phyloP scores from a whole-genome alignment of 768 basidiomycete genomes.

The Amanita inopinata region DNA sequence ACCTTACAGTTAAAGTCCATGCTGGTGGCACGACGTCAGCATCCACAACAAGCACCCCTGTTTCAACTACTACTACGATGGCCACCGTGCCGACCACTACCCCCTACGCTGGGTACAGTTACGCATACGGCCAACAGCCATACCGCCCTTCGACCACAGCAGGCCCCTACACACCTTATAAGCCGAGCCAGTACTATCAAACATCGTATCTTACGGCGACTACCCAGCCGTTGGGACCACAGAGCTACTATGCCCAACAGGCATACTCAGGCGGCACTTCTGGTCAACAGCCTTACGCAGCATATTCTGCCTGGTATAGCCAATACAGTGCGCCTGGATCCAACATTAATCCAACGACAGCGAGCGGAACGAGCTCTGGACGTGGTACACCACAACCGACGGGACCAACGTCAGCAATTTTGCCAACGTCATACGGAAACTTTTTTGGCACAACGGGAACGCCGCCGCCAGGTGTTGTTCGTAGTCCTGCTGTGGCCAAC shows the following conservation, averaged over 20 bases:
- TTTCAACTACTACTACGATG: conserved; percentile 22
- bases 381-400: conserved; percentile 35
- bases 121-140: conserved; percentile 18
- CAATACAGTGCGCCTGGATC: conserved; percentile 18
- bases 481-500: conserved; percentile 19
- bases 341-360: conserved; percentile 10
- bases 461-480: conserved; percentile 1
- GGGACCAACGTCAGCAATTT: conserved; percentile 11
- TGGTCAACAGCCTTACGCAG: conserved; percentile 25
- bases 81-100: conserved; percentile 18
- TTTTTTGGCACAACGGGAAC: conserved; percentile 15
- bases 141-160: conserved; percentile 13
- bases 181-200: conserved; percentile 26
- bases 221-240: conserved; percentile 18
- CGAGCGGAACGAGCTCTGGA: conserved; percentile 21
- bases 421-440: conserved; percentile 17
- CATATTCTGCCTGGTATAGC: conserved; percentile 25
- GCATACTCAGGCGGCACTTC: conserved; percentile 21
- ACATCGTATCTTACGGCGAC: conserved; percentile 17
- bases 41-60: conserved; percentile 22
- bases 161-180: conserved; percentile 26
- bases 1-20: conserved; percentile 59
- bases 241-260: conserved; percentile 27
- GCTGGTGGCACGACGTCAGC: conserved; percentile 26
- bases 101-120: conserved; percentile 26